Conservation (phyloP, 164 flowering plant genomes). For the Nymphaea colorata region DNA sequence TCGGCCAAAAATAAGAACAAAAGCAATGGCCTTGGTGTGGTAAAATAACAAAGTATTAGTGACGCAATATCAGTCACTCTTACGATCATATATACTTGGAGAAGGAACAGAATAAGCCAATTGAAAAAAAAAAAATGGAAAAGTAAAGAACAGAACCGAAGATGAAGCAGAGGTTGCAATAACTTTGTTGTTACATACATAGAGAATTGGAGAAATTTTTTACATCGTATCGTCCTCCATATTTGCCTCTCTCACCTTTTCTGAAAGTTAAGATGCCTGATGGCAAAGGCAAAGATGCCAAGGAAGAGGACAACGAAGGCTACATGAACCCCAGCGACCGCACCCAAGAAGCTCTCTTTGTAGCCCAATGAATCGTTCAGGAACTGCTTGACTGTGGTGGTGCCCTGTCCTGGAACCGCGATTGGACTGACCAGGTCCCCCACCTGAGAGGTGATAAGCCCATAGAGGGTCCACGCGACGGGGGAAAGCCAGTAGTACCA, state of each 20-base stretch:
- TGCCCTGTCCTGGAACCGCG: constrained; percentile 32
- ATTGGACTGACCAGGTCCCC: constrained; percentile 13
- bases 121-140: too few relatives aligned
- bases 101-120: too few relatives aligned
- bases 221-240: too few relatives aligned
- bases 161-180: too few relatives aligned
- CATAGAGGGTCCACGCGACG: constrained; percentile 64
- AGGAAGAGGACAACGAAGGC: constrained; percentile 44
- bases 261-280: constrained; percentile 75
- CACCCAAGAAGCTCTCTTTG: constrained; percentile 52
- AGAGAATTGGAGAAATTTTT: too few relatives aligned
- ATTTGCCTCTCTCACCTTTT: constrained; percentile 25
- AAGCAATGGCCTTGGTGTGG: too few relatives aligned
- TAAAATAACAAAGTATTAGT: too few relatives aligned
- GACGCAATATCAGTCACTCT: too few relatives aligned
- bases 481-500: constrained; percentile 91
- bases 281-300: constrained; percentile 52
- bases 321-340: constrained; percentile 42
- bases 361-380: constrained; percentile 36
- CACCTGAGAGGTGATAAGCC: constrained; percentile 51
- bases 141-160: too few relatives aligned
- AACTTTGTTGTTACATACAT: too few relatives aligned
- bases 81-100: too few relatives aligned
- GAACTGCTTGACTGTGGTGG: constrained; percentile 21
- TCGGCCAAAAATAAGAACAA: too few relatives aligned